Evolutionary conservation across 495 filamentous ascomycete species (phyloP), one percentile per base, ranked within the genome.

Genomic region (Aspergillus funiculosus): DNA sequence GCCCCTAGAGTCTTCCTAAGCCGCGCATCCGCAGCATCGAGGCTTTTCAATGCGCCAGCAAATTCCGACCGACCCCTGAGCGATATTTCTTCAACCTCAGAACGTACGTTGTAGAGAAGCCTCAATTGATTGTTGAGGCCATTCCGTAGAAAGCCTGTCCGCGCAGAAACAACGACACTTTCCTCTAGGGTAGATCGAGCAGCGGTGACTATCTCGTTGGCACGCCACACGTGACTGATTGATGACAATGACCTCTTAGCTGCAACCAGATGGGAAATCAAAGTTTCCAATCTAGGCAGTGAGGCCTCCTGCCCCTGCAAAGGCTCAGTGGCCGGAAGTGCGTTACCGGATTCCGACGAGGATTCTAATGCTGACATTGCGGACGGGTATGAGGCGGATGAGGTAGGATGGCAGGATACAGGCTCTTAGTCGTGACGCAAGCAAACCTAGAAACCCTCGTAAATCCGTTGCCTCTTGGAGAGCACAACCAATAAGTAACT

Each of bases 211-310:
- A 98, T 82, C 54, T 91, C 83, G 58, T 94, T 87, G 46, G 91
- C 92, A 30, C 87, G 86, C 63, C 82, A 82, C 29, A 96, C 88
- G 51, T 89, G 81, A 35, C 68, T 77, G 53, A 91, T 87, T 2
- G 87, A 89, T n/a, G 86, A 85, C 2, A 98, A 78, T 6, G 91
- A 90, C 19, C 87, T 80, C 67, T 97, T 98, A 3, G 94, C 86
- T 29, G 82, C 83, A 11, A 96, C 76, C 20, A 97, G 85, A 67
- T 94, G 80, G 2, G 76, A 72, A 32, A 95, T 83, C 20, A 95
- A 79, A 2, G 76, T 79, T 44, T 92, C 86, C 41, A 92, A 75
- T 21, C 60, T 59, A 20, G 61, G 65, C 39, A 61, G 51, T 8
- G 56, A 46, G 17, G 50, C 49, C 24, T 60, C 46, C n/a, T 54